Evolutionary conservation across 2,329 filamentous ascomycete species (phyloP).

Genomic region (Orbilia brochopaga): DNA sequence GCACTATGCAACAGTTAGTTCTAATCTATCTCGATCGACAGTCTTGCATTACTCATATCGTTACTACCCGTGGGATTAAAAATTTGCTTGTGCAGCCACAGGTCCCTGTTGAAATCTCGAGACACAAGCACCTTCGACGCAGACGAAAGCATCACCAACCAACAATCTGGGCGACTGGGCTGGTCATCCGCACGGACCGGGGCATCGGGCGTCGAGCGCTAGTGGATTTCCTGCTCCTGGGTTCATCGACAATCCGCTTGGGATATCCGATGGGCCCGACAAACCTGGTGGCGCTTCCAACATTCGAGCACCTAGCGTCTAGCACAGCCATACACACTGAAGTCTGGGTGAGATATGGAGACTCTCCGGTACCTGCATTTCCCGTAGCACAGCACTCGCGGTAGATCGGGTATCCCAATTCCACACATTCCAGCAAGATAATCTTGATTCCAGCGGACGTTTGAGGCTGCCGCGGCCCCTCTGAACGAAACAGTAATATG

Average conservation of each 20-base stretch:
- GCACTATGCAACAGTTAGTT: not conserved
- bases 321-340: no score
- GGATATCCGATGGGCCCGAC: constrained; percentile 36
- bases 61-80: not conserved
- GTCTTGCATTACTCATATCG: not conserved
- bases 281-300: constrained; percentile 1
- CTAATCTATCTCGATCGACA: constrained; percentile 4
- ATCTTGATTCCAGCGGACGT: constrained; percentile 30
- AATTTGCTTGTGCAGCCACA: not conserved
- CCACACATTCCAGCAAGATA: constrained; percentile 37
- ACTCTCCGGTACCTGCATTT: not conserved
- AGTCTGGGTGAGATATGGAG: not conserved
- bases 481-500: constrained; percentile 11
- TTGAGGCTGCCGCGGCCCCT: constrained; percentile 37
- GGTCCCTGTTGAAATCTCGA: not conserved
- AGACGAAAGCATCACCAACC: constrained; percentile 32
- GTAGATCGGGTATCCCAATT: constrained; percentile 17
- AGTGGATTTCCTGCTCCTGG: constrained; percentile 6
- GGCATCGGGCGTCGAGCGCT: constrained; percentile 31
- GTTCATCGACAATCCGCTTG: constrained; percentile 16
- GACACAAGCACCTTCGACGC: constrained; percentile 9
- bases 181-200: constrained; percentile 31
- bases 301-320: not conserved
- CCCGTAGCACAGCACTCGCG: constrained; percentile 14
- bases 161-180: constrained; percentile 18